Percentiles rank a stretch among this genome's conserved stretches.
phyloP scores from a whole-genome alignment of 257 asterid species.

The Craterostigma plantagineum region DNA sequence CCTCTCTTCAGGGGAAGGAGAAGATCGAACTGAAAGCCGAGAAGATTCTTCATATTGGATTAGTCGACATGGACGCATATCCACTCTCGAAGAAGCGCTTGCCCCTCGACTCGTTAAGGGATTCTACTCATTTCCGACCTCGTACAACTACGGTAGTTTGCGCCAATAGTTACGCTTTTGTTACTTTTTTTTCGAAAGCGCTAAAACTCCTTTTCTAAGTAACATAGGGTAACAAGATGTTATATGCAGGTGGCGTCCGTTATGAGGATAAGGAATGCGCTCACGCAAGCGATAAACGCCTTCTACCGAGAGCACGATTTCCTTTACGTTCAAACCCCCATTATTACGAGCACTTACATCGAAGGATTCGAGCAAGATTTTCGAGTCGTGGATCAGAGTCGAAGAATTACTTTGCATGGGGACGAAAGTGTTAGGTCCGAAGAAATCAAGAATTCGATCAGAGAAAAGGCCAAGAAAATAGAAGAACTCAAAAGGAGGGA shows the following conservation, averaged over 20 bases:
- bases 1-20: slow-evolving; percentile 36
- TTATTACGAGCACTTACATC: slow-evolving; percentile 47
- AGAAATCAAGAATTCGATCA: slow-evolving; percentile 30
- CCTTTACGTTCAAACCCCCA: slow-evolving; percentile 65
- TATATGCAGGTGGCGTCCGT: slow-evolving; percentile 67
- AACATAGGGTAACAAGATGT: no score
- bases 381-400: slow-evolving; percentile 39
- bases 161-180: no score
- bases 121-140: slow-evolving; percentile 57
- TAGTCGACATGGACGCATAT: slow-evolving; percentile 41
- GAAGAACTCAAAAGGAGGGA: slow-evolving; percentile 60
- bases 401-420: slow-evolving; percentile 10
- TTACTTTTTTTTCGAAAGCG: no score
- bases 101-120: slow-evolving; percentile 55
- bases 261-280: slow-evolving; percentile 41
- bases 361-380: slow-evolving; percentile 35
- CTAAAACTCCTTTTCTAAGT: no score
- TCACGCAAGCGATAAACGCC: slow-evolving; percentile 31
- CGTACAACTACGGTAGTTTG: slow-evolving; percentile 63
- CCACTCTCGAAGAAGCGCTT: slow-evolving; percentile 68
- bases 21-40: slow-evolving; percentile 51
- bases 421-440: slow-evolving; percentile 30
- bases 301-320: slow-evolving; percentile 56
- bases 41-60: slow-evolving; percentile 43
- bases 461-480: slow-evolving; percentile 38